Evolutionary conservation across 176 grass and related monocot species (phyloP).

Genomic region (Puccinellia tenuiflora): DNA sequence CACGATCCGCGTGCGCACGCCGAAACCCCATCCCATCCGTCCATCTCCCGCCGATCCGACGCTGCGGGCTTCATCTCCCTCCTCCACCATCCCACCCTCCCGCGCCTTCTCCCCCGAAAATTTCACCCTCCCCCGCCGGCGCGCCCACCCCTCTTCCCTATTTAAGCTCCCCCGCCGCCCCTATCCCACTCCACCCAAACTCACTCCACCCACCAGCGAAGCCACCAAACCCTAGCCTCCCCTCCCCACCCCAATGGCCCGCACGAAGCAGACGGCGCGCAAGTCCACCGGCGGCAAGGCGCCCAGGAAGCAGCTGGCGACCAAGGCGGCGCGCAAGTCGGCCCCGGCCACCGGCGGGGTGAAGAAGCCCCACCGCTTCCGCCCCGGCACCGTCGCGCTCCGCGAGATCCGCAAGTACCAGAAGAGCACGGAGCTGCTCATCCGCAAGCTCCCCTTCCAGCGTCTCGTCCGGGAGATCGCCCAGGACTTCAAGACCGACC

Average conservation of each 20-base stretch:
- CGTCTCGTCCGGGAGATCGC: conserved; percentile 54
- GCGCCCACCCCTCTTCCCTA: not conserved
- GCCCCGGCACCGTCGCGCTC: conserved; percentile 64
- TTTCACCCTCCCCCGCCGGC: not conserved
- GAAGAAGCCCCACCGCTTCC: conserved; percentile 79
- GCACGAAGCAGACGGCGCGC: conserved; percentile 63
- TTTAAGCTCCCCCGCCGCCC: not conserved
- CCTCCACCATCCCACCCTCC: not conserved
- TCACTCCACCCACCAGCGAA: not conserved
- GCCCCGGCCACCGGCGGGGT: conserved; percentile 55
- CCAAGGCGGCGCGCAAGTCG: conserved; percentile 59
- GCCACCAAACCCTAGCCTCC: not conserved
- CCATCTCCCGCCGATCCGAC: not conserved
- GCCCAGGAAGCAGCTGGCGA: conserved; percentile 56
- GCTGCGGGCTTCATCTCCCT: not conserved
- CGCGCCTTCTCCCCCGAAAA: not conserved
- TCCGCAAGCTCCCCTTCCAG: conserved; percentile 76
- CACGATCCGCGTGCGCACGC: not conserved
- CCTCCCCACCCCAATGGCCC: conserved; percentile 28
- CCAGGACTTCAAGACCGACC: conserved; percentile 71
- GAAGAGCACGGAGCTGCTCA: conserved; percentile 73
- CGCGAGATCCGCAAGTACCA: conserved; percentile 77
- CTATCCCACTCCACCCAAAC: not conserved
- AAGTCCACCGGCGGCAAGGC: conserved; percentile 77
- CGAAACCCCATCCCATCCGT: not conserved